Evolutionary conservation across 2,329 filamentous ascomycete species (phyloP), one percentile per base, ranked within the genome.

Genomic region (Calonectria pseudoturangicola): DNA sequence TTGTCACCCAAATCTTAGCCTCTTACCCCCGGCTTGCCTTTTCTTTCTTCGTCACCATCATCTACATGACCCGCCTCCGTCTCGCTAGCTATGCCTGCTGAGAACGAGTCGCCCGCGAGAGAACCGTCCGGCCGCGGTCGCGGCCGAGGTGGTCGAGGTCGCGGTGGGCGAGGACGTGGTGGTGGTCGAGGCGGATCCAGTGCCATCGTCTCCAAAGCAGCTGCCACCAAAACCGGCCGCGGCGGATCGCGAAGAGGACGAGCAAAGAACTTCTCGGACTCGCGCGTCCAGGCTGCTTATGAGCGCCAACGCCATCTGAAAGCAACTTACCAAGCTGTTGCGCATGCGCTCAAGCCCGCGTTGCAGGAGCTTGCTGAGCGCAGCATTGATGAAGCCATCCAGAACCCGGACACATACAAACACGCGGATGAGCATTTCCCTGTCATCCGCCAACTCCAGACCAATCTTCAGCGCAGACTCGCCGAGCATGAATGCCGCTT

Each of bases 301-400:
- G 90, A 92, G 81, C 91, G 93, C 68, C 90, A 92, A 80, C 88
- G 92, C 76, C 89, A 93, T 77, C 86, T 94, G 77, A 93, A 93
- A 82, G 90, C 91, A 69, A 87, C 87, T 28, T 94, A 91, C 82
- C 88, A 90, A n/a, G 86, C 88, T 71, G 89, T 94, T 65, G 88
- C 91, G 71, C 89, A 90, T 76, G 87, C 89, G 36, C 83, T 93
- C 77, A 94, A 93, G 82, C 89, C 90, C 18, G 88, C 91, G 12
- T 85, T 94, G 16, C 90, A 92, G 71, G 92, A 94, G 79, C 86
- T 95, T 25, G 91, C 92, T 21, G 89, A 91, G 66, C 88, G 91
- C 41, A 89, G 86, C 65, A 83, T 93, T 71, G 89, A 91, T 62
- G 87, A 88, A 71, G 83, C 94, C 71, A 86, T 91, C 73, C 85